Evolutionary conservation across 2,329 filamentous ascomycete species (phyloP).

Genomic region (Diaporthe longicolla): DNA sequence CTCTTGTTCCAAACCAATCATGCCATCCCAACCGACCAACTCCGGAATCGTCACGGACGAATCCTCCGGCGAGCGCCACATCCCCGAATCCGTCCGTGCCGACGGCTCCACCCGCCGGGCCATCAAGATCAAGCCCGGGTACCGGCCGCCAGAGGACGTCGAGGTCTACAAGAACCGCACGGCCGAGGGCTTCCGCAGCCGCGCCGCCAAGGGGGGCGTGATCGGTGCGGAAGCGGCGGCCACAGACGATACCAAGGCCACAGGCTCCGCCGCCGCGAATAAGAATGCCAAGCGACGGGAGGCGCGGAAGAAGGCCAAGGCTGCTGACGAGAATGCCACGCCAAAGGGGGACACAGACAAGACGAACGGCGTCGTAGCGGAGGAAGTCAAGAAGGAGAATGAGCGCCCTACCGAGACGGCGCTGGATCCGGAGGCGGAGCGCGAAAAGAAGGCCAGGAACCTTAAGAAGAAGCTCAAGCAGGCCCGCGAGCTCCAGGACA

Average conservation of each 20-base stretch:
- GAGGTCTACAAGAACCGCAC: conserved; percentile 96
- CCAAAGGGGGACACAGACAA: conserved; percentile 57
- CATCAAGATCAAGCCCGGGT: conserved; percentile 94
- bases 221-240: conserved; percentile 56
- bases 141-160: conserved; percentile 93
- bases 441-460: conserved; percentile 92
- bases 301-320: conserved; percentile 69
- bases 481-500: conserved; percentile 88
- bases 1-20: conserved; percentile 42
- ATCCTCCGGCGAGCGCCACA: conserved; percentile 84
- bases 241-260: background rate
- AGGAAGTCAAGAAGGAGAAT: conserved; percentile 46
- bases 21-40: conserved; percentile 68
- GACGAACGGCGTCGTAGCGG: conserved; percentile 67
- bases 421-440: conserved; percentile 81
- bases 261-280: conserved; percentile 69
- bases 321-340: conserved; percentile 60
- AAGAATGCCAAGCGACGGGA: conserved; percentile 88
- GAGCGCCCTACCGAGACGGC: conserved; percentile 41
- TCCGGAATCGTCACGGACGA: conserved; percentile 85
- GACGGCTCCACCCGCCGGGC: conserved; percentile 95
- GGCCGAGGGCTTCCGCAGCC: conserved; percentile 86
- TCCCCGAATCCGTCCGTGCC: conserved; percentile 86
- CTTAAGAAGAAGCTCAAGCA: conserved; percentile 96
- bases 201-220: conserved; percentile 51